Percentiles rank a stretch among this genome's conserved stretches.
Evolutionary conservation across 2,329 filamentous ascomycete species (phyloP).

Genomic region (Seiridium cupressi): DNA sequence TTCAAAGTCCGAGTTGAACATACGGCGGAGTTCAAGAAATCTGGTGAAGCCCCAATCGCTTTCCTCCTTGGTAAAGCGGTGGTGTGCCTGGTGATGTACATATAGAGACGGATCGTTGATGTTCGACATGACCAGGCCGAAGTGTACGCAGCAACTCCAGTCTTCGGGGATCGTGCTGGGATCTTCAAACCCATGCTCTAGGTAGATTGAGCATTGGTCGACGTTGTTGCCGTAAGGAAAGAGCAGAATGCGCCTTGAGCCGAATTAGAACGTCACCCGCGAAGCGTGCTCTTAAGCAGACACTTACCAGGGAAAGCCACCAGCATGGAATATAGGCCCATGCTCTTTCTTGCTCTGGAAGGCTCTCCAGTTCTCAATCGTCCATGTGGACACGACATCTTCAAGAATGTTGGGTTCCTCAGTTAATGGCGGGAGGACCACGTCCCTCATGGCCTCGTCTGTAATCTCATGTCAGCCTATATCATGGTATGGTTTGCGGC

Average conservation of each 20-base stretch:
- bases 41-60: slow-evolving; percentile 99
- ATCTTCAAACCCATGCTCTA: slow-evolving; percentile 88
- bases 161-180: slow-evolving; percentile 75
- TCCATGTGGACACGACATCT: slow-evolving; percentile 80
- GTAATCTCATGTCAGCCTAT: slow-evolving; percentile 23
- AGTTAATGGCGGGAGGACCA: slow-evolving; percentile 68
- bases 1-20: slow-evolving; percentile 80
- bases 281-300: slow-evolving; percentile 4
- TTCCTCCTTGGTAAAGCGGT: slow-evolving; percentile 94
- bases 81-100: slow-evolving; percentile 79
- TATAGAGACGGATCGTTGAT: slow-evolving; percentile 86
- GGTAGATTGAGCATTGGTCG: slow-evolving; percentile 90
- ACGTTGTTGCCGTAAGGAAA: slow-evolving; percentile 95
- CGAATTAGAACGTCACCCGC: slow-evolving; percentile 16
- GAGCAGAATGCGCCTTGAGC: slow-evolving; percentile 79
- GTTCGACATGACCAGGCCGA: slow-evolving; percentile 92
- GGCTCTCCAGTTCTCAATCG: slow-evolving; percentile 78
- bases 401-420: slow-evolving; percentile 79
- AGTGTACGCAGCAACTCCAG: slow-evolving; percentile 97
- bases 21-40: slow-evolving; percentile 82
- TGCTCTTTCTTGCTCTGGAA: slow-evolving; percentile 73
- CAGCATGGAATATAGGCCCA: slow-evolving; percentile 84
- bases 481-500: neutral
- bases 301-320: slow-evolving; percentile 79
- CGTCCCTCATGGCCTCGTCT: slow-evolving; percentile 84